Base-by-base conservation (phyloP, 2,329 filamentous ascomycete genomes). In the Beauveria scarabaeidicola region DNA sequence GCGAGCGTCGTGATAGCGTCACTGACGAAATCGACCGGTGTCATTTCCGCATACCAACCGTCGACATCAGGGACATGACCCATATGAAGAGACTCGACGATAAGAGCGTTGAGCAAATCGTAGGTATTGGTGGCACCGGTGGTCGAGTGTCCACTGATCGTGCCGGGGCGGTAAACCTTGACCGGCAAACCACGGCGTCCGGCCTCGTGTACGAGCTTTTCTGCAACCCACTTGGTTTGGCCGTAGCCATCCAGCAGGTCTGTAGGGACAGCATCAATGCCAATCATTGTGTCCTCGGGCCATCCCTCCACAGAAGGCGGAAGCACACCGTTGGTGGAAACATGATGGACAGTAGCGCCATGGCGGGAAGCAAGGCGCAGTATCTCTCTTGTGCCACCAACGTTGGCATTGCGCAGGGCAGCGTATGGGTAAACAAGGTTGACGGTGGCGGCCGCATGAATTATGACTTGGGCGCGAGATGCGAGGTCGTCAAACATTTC, bases 371-470 rank as follows among this genome's bases (percentile, higher is more conserved):
- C 89, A 27, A 93, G 76, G 47, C 89, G 86, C 55, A 93, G 72
- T 43, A 92, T 82, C 69, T 92, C 88, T 46, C 82, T 77, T 0
- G 89, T 91, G n/a, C 89, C 89, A n/a, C 83, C 84, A 2, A 93
- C 86, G 65, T 93, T 93, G 60, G 88, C 83, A 54, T 81, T 83
- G 57, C 88, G 81, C 64, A 93, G 76, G 0, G 88, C 87, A 46
- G 89, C 89, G 64, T 92, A 92, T 0, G 89, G 89, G 64, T 93
- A 92, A 0, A 93, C 88, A 52, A 93, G 76, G 68, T 91, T 91
- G 67, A 93, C 89, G 0, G 86, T 89, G 5, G 89, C 89, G 27
- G 85, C 89, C 40, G 88, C 86, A 68, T 93, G 89, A 1, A 92
- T 78, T 60, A 93, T 87, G 40, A 91, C 88, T 62, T 92, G 79